A percentile compares a stretch with the other conserved stretches of the same genome.
These are phyloP conservation scores for Thermoascus crustaceus DNA, from an alignment of 2,329 filamentous ascomycete species.

Conservation along the genomic window DNA sequence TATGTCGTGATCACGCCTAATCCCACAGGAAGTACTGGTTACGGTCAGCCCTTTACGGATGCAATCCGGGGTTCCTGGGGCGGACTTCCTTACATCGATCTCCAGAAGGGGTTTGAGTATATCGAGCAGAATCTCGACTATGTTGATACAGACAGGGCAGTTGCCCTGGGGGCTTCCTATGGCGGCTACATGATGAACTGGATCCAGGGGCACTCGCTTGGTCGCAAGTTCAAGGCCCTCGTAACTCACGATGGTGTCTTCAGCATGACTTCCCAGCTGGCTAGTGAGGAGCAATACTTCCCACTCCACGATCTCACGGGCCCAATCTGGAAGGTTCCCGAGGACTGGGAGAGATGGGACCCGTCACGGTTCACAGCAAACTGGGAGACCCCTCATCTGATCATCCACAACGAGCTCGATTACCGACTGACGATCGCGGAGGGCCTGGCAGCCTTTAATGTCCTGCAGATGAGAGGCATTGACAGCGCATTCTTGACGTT, in stretches of 20 bases:
- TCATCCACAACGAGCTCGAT: conserved; percentile 85
- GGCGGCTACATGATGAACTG: conserved; percentile 57
- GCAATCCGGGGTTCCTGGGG: conserved; percentile 47
- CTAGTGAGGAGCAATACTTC: conserved; percentile 49
- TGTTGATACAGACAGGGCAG: conserved; percentile 46
- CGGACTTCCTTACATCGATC: conserved; percentile 47
- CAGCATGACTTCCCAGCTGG: conserved; percentile 36
- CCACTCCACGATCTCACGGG: conserved; percentile 46
- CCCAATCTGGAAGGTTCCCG: conserved; percentile 41
- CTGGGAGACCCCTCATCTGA: conserved; percentile 80
- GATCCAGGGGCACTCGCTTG: conserved; percentile 48
- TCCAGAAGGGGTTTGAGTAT: conserved; percentile 46
- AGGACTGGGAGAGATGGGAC: conserved; percentile 51
- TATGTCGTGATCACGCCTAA: conserved; percentile 55
- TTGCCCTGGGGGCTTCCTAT: conserved; percentile 47
- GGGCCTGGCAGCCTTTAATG: conserved; percentile 77
- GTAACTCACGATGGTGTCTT: conserved; percentile 48
- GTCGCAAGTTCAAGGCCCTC: conserved; percentile 49
- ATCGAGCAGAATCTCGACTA: conserved; percentile 44
- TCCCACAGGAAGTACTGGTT: conserved; percentile 51
- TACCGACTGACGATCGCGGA: conserved; percentile 82
- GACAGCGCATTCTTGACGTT: conserved; percentile 74
- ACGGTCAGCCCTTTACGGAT: conserved; percentile 48
- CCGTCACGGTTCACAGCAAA: conserved; percentile 50
- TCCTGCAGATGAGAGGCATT: conserved; percentile 65